phyloP scores from a whole-genome alignment of 2,329 filamentous ascomycete species.

The Fusarium virguliforme region DNA sequence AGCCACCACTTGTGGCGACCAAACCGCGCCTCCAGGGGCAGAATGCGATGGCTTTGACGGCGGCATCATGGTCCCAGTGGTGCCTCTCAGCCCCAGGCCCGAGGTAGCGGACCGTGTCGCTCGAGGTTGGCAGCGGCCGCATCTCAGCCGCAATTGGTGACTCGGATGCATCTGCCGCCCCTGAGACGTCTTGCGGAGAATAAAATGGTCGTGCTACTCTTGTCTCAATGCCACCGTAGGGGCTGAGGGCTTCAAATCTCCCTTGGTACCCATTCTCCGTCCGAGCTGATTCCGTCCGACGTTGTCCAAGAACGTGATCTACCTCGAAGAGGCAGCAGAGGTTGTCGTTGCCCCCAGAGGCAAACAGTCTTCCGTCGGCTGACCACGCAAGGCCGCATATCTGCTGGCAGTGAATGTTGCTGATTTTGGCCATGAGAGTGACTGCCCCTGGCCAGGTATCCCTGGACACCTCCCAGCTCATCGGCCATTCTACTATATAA shows the following conservation, averaged over 20 bases:
- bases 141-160: conserved; percentile 47
- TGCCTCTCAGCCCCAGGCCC: conserved; percentile 75
- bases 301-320: conserved; percentile 66
- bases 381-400: conserved; percentile 96
- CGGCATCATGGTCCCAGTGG: conserved; percentile 84
- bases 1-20: conserved; percentile 91
- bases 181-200: conserved; percentile 5
- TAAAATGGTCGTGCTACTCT: conserved; percentile 22
- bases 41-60: conserved; percentile 97
- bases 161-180: conserved; percentile 4
- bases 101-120: conserved; percentile 64
- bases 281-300: conserved; percentile 7
- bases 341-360: conserved; percentile 95
- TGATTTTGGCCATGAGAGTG: conserved; percentile 82
- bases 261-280: conserved; percentile 18
- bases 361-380: conserved; percentile 80
- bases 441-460: conserved; percentile 85
- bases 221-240: conserved; percentile 35
- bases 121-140: conserved; percentile 50
- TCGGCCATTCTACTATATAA: conserved; percentile 90
- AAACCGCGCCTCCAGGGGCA: conserved; percentile 93
- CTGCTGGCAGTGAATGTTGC: conserved; percentile 83
- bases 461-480: conserved; percentile 72
- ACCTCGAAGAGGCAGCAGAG: conserved; percentile 85
- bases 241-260: conserved; percentile 19